phyloP scores from a whole-genome alignment of 371 early-diverging fungal genomes.

The Mucor indicus region DNA sequence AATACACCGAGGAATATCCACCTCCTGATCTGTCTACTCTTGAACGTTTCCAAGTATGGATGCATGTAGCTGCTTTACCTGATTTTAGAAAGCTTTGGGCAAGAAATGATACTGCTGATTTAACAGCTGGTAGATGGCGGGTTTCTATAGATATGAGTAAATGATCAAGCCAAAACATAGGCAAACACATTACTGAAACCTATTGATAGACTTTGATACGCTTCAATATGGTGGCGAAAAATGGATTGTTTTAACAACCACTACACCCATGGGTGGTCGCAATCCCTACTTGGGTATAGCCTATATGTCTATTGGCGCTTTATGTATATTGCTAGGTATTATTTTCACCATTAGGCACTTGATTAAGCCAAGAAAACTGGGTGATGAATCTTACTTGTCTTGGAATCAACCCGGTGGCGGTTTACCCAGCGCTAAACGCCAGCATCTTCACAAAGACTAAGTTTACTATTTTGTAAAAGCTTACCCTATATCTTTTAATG shows the following conservation, averaged over 20 bases:
- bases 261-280: constrained; percentile 90
- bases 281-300: constrained; percentile 94
- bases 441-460: constrained; percentile 20
- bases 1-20: constrained; percentile 27
- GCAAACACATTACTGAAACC: no score
- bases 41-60: constrained; percentile 98
- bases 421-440: constrained; percentile 24
- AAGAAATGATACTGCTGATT: constrained; percentile 55
- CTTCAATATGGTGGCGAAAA: constrained; percentile 87
- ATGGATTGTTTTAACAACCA: constrained; percentile 88
- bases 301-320: constrained; percentile 84
- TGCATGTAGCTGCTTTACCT: constrained; percentile 95
- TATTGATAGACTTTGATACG: constrained; percentile 72
- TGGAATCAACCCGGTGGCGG: constrained; percentile 44
- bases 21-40: constrained; percentile 71
- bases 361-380: constrained; percentile 73
- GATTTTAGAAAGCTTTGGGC: constrained; percentile 97
- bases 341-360: constrained; percentile 82
- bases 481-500: no score
- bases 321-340: constrained; percentile 85
- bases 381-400: constrained; percentile 38
- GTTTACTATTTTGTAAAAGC: not conserved
- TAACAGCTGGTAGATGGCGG: constrained; percentile 63
- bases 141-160: constrained; percentile 66
- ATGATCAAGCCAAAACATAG: constrained; percentile 30